phyloP scores from a whole-genome alignment of 352 stramenopile species.

The Pythium brachiatum region DNA sequence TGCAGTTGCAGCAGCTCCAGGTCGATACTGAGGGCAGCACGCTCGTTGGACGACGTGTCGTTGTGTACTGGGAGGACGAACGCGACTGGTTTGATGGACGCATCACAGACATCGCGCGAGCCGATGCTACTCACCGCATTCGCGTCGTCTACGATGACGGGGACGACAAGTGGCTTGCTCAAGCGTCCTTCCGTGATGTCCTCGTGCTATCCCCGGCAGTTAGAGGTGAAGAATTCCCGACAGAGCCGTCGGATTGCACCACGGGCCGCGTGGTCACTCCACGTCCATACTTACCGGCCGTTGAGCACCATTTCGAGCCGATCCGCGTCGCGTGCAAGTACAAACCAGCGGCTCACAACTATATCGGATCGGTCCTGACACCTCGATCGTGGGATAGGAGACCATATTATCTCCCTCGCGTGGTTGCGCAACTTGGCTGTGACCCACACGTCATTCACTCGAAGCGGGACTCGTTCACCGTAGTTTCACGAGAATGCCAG shows the following conservation, averaged over 20 bases:
- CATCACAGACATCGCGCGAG: constrained; percentile 15
- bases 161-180: constrained; percentile 40
- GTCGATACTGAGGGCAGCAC: background rate
- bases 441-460: background rate
- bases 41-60: constrained; percentile 17
- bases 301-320: constrained; percentile 44
- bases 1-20: constrained; percentile 39
- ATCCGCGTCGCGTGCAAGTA: constrained; percentile 37
- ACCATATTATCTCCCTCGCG: background rate
- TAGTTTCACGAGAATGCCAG: constrained; percentile 8
- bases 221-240: background rate
- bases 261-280: constrained; percentile 25
- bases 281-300: constrained; percentile 30
- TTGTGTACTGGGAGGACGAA: constrained; percentile 45
- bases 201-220: constrained; percentile 20
- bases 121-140: constrained; percentile 15
- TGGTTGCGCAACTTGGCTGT: background rate
- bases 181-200: constrained; percentile 30
- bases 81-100: constrained; percentile 40
- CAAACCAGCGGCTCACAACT: constrained; percentile 21
- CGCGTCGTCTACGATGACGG: constrained; percentile 50
- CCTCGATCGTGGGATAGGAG: constrained; percentile 24
- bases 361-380: constrained; percentile 37
- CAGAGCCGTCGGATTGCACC: background rate
- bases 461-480: background rate